phyloP scores from a whole-genome alignment of 495 filamentous ascomycete species.

The Letharia lupina region DNA sequence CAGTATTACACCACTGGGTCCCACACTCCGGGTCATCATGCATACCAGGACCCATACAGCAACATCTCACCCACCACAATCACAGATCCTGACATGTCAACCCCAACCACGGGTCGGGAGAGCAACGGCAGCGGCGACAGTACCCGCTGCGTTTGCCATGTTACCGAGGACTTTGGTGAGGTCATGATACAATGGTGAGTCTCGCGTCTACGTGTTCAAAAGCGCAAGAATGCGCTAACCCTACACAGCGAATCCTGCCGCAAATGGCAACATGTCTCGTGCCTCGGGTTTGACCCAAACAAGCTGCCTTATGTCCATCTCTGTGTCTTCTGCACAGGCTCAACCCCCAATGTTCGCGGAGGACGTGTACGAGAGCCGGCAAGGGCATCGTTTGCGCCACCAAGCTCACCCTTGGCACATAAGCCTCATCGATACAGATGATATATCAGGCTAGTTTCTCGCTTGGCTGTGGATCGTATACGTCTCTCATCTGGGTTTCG shows the following conservation, averaged over 20 bases:
- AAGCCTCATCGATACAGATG: constrained; percentile 50
- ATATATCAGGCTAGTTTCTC: not conserved
- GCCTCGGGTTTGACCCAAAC: constrained; percentile 59
- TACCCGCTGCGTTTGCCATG: constrained; percentile 68
- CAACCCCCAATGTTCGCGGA: constrained; percentile 60
- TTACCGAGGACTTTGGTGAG: constrained; percentile 53
- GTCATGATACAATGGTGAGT: constrained; percentile 79
- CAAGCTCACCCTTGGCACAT: constrained; percentile 56
- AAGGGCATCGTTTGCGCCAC: constrained; percentile 35
- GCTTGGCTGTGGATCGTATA: not conserved
- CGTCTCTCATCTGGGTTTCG: not conserved
- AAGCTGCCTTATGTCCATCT: constrained; percentile 66
- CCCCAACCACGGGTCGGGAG: constrained; percentile 52
- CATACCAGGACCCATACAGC: constrained; percentile 18
- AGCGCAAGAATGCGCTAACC: constrained; percentile 16
- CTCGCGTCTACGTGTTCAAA: not conserved
- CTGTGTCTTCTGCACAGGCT: constrained; percentile 65
- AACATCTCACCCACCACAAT: constrained; percentile 58
- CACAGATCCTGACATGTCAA: constrained; percentile 58
- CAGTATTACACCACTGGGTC: constrained; percentile 29
- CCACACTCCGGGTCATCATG: constrained; percentile 29
- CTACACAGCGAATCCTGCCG: constrained; percentile 67
- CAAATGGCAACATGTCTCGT: constrained; percentile 75
- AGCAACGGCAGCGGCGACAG: constrained; percentile 45
- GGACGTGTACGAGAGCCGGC: constrained; percentile 53